Base-by-base conservation (phyloP, 257 asterid species). In the Scutellaria galericulata region DNA sequence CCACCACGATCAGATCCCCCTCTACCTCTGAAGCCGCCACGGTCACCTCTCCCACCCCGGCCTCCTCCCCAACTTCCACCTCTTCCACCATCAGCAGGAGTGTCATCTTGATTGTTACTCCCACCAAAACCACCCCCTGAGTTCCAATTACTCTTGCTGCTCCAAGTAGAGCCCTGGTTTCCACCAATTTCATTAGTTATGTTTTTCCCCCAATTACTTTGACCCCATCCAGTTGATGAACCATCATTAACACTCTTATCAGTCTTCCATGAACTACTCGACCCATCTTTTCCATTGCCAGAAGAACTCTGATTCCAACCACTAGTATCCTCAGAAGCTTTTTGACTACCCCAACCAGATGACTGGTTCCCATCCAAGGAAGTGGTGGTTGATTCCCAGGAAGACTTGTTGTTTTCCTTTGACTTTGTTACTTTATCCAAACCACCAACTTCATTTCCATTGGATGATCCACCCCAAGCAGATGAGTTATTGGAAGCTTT, bases 31-130 rank as follows among this genome's bases (percentile, higher is more conserved):
- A 76, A 79, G 62, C 84, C 79, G 73, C 89, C 94, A 47, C 85
- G 87, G 46, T 78, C 85, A 56, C 85, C 87, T 77, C 87, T 80
- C 85, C 89, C 85, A 47, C 83, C 81, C 35, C 80, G 78, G 44
- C 89, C 87, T 60, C 89, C 90, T 78, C 94, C 75, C 94, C 96
- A 83, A 58, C 79, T 14, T 75, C 97, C 96, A 70, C 96, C 84
- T 77, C 88, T 70, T 74, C 93, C 96, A 71, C 83, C 50, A 22
- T 81, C 89, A 57, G 69, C 68, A 46, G 73, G 74, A 74, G 79
- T 46, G 61, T 75, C 86, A 56, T 78, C 79, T 70, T 84, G 85
- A 75, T 75, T 83, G 54, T 82, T 83, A 59, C 66, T 66, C 44
- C 82, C 85, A 71, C 81, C 82, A 76, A 72, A 77, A 70, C 70